These are phyloP conservation scores for Crepidotus sp. DNA, from an alignment of 1,284 basidiomycete species.

Conservation along the genomic window DNA sequence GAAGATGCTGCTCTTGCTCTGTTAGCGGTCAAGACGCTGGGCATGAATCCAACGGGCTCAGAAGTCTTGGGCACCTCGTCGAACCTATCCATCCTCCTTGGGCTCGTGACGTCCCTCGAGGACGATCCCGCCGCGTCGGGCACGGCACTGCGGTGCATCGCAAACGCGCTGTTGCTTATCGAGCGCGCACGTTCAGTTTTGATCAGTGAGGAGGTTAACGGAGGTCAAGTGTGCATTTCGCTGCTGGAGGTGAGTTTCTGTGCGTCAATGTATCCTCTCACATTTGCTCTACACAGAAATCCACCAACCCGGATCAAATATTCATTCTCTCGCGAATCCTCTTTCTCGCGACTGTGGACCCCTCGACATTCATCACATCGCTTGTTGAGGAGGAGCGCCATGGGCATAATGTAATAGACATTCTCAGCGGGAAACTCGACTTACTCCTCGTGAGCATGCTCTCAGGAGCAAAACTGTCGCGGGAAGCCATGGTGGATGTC, in stretches of 20 bases:
- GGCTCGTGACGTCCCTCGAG: conserved; percentile 41
- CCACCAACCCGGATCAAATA: conserved; percentile 49
- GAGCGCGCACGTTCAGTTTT: conserved; percentile 53
- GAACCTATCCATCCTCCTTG: conserved; percentile 47
- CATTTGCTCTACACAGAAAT: conserved; percentile 38
- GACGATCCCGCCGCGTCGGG: conserved; percentile 52
- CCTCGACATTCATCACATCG: conserved; percentile 40
- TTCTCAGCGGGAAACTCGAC: conserved; percentile 52
- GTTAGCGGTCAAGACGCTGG: conserved; percentile 66
- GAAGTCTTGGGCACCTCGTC: conserved; percentile 44
- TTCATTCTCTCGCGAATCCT: conserved; percentile 71
- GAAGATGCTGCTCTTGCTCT: conserved; percentile 58
- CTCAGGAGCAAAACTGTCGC: conserved; percentile 43
- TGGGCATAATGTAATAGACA: conserved; percentile 48
- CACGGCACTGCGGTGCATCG: conserved; percentile 67
- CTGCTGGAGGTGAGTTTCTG: conserved; percentile 53
- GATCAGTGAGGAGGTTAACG: conserved; percentile 48
- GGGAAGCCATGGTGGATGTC: conserved; percentile 66
- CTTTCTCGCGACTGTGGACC: conserved; percentile 58
- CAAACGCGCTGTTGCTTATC: conserved; percentile 65
- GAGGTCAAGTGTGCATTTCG: conserved; percentile 46
- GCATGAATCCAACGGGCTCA: conserved; percentile 64
- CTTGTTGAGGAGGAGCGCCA: conserved; percentile 55
- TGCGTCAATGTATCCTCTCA: not conserved
- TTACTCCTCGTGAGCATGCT: conserved; percentile 38